Evolutionary conservation across 306 rosid species (phyloP).

Genomic region (Rosa persica): DNA sequence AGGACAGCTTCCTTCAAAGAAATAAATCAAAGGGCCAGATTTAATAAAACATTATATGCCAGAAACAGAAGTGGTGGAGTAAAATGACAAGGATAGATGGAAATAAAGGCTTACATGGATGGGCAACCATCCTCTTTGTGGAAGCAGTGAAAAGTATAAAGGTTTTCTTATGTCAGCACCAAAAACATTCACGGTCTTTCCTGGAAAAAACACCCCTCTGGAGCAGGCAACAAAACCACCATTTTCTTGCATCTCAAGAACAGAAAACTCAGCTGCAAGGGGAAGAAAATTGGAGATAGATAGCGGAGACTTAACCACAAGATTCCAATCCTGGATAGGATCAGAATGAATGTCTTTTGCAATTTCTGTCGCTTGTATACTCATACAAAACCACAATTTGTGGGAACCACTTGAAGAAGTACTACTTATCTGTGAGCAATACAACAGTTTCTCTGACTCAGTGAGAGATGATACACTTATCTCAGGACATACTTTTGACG

Average conservation of each 20-base stretch:
- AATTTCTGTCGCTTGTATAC: slow-evolving; percentile 84
- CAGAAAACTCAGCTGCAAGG: slow-evolving; percentile 85
- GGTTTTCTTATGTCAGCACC: slow-evolving; percentile 89
- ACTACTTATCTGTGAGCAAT: slow-evolving; percentile 64
- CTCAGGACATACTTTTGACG: slow-evolving; percentile 39
- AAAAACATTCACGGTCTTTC: slow-evolving; percentile 68
- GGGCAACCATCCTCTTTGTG: slow-evolving; percentile 97
- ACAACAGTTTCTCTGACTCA: slow-evolving; percentile 80
- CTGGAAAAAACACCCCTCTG: slow-evolving; percentile 75
- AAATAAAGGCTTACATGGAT: slow-evolving; percentile 50
- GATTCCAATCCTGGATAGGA: slow-evolving; percentile 95
- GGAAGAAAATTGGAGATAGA: slow-evolving; percentile 85
- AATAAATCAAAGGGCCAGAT: slow-evolving; percentile 19
- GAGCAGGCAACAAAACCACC: slow-evolving; percentile 73
- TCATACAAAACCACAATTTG: slow-evolving; percentile 81
- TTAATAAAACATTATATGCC: slow-evolving; percentile 2
- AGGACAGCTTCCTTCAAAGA: slow-evolving; percentile 81
- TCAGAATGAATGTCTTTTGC: slow-evolving; percentile 86
- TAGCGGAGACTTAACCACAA: slow-evolving; percentile 83
- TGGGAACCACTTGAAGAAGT: slow-evolving; percentile 59
- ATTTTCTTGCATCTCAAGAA: slow-evolving; percentile 75
- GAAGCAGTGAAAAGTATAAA: slow-evolving; percentile 83
- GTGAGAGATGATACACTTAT: slow-evolving; percentile 68
- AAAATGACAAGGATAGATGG: slow-evolving; percentile 8
- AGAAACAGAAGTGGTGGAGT: neutral